Conservation (phyloP, 148 eudicot genomes). For the Persicaria tinctoria region DNA sequence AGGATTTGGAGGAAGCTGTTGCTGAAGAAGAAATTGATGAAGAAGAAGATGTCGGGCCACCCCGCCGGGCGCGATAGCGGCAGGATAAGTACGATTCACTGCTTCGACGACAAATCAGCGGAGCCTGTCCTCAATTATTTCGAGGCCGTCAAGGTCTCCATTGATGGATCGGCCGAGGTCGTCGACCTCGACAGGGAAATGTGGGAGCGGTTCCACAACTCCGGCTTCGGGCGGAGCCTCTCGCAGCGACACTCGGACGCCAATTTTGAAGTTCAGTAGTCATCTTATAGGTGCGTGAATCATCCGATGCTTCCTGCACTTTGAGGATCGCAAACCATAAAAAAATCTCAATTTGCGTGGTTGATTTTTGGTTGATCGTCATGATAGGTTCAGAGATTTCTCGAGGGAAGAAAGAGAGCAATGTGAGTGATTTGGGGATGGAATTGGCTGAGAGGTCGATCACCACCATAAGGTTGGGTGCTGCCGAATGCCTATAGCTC, state of each 20-base stretch:
- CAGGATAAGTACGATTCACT: neutral
- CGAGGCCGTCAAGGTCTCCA: neutral
- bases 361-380: no score
- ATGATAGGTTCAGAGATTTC: no score
- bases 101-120: neutral
- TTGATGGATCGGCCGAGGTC: constrained; percentile 8
- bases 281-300: neutral
- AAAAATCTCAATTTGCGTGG: neutral
- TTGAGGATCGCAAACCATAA: neutral
- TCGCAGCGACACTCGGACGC: constrained; percentile 19
- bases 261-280: neutral
- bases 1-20: constrained; percentile 18
- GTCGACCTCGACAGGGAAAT: constrained; percentile 30
- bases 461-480: no score
- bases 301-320: neutral
- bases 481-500: no score
- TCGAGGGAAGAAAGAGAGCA: no score
- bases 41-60: neutral
- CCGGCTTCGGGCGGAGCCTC: constrained; percentile 38
- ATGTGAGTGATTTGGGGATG: no score
- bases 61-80: neutral
- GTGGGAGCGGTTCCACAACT: constrained; percentile 32
- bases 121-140: neutral
- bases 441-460: no score
- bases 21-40: neutral